Percentiles rank a stretch among this genome's conserved stretches.
These are phyloP conservation scores for Hippophae tibetana DNA, from an alignment of 306 rosid genomes.

Conservation along the genomic window DNA sequence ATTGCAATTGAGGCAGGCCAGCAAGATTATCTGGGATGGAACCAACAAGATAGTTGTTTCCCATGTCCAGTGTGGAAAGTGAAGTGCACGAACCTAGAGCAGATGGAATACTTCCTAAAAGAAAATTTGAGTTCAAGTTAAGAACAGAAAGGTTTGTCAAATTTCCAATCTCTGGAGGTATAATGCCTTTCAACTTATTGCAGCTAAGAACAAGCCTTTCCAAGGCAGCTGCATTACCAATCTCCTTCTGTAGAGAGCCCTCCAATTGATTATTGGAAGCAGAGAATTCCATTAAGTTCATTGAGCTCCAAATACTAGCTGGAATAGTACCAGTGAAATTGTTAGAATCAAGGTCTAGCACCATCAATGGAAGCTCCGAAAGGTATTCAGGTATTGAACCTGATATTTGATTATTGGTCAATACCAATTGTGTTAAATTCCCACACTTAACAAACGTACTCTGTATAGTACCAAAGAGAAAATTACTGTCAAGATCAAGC, in stretches of 20 bases:
- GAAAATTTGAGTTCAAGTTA: constrained; percentile 67
- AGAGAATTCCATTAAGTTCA: constrained; percentile 66
- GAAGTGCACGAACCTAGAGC: constrained; percentile 56
- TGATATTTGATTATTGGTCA: constrained; percentile 55
- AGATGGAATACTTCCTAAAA: constrained; percentile 62
- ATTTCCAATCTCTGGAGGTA: constrained; percentile 68
- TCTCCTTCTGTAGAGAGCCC: constrained; percentile 64
- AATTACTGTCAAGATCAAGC: constrained; percentile 64
- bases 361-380: constrained; percentile 70
- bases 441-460: constrained; percentile 48
- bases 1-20: constrained; percentile 56
- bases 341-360: constrained; percentile 69
- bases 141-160: constrained; percentile 61
- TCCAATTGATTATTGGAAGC: constrained; percentile 69
- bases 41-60: constrained; percentile 60
- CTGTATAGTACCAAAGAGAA: constrained; percentile 55
- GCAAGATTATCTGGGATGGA: constrained; percentile 60
- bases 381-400: constrained; percentile 77
- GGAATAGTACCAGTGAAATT: constrained; percentile 75
- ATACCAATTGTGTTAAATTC: constrained; percentile 58
- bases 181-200: constrained; percentile 53
- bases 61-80: constrained; percentile 79
- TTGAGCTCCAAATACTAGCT: constrained; percentile 45
- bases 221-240: constrained; percentile 52
- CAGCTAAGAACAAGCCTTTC: constrained; percentile 67